These are phyloP conservation scores for Kazachstania martiniae DNA, from an alignment of 805 yeast genomes.

Conservation along the genomic window DNA sequence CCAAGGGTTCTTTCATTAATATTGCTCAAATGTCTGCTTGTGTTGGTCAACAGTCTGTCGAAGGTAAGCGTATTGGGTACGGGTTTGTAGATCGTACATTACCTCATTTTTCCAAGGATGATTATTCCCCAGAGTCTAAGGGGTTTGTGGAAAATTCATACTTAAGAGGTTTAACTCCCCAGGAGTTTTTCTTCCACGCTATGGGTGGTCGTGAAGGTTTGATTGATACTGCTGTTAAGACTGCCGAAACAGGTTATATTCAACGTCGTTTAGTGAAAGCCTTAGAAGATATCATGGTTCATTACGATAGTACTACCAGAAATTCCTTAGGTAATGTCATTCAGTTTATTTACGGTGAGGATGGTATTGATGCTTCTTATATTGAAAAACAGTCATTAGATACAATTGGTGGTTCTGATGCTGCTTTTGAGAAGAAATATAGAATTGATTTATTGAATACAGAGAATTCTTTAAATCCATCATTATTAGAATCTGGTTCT, in stretches of 20 bases:
- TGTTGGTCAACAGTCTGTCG: conserved; percentile 99
- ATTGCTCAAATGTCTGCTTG: conserved; percentile 99
- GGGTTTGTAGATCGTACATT: conserved; percentile 94
- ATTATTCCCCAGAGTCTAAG: conserved; percentile 95
- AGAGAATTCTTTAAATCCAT: conserved; percentile 52
- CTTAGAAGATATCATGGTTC: conserved; percentile 93
- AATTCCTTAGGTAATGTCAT: conserved; percentile 94
- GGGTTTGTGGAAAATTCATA: conserved; percentile 98
- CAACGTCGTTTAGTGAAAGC: conserved; percentile 98
- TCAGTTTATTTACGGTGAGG: conserved; percentile 97
- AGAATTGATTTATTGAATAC: conserved; percentile 75
- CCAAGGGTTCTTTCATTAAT: conserved; percentile 97
- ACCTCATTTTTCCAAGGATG: conserved; percentile 98
- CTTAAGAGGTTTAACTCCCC: conserved; percentile 94
- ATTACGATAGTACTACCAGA: conserved; percentile 96
- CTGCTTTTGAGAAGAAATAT: conserved; percentile 70
- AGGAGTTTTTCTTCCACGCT: conserved; percentile 97
- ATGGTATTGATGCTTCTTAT: conserved; percentile 96
- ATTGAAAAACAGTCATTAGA: conserved; percentile 95
- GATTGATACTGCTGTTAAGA: conserved; percentile 98
- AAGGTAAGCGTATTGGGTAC: conserved; percentile 97
- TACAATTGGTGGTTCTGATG: conserved; percentile 88
- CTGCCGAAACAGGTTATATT: conserved; percentile 97
- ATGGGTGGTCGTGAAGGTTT: conserved; percentile 99
- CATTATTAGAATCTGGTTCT: conserved; percentile 76